Percentiles rank a stretch among this genome's conserved stretches.
Evolutionary conservation across 805 yeast genomes (phyloP).

Genomic region (Ascoidea rubescens): DNA sequence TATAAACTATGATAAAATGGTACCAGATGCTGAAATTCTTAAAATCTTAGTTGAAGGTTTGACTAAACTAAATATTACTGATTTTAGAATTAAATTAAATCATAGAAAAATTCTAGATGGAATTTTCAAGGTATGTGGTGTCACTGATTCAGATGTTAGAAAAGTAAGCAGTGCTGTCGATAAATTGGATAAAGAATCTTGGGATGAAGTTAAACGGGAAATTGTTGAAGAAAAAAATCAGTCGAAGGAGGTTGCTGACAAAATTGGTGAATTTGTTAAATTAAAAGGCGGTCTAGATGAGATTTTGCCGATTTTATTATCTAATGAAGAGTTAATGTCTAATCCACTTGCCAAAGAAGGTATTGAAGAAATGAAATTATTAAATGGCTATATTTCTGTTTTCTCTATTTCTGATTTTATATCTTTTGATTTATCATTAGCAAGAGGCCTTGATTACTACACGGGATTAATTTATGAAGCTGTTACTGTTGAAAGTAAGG

Average conservation of each 20-base stretch:
- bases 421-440: constrained; percentile 86
- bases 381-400: constrained; percentile 71
- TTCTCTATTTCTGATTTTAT: constrained; percentile 55
- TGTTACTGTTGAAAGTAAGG: constrained; percentile 92
- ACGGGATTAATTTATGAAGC: constrained; percentile 96
- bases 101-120: constrained; percentile 96
- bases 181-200: constrained; percentile 87
- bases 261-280: constrained; percentile 83
- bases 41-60: constrained; percentile 76
- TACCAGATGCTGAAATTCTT: constrained; percentile 88
- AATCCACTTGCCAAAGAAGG: constrained; percentile 74
- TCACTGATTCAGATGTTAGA: constrained; percentile 85
- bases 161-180: constrained; percentile 91
- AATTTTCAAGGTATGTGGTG: constrained; percentile 90
- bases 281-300: constrained; percentile 65
- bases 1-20: constrained; percentile 69
- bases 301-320: constrained; percentile 37
- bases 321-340: constrained; percentile 41
- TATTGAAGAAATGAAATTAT: constrained; percentile 60
- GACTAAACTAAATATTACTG: constrained; percentile 67
- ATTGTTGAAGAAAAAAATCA: constrained; percentile 88
- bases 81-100: constrained; percentile 84
- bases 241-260: constrained; percentile 82
- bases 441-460: constrained; percentile 95
- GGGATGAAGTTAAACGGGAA: constrained; percentile 89